These are phyloP conservation scores for Pythium aquatile DNA, from an alignment of 352 stramenopile species.

Conservation along the genomic window DNA sequence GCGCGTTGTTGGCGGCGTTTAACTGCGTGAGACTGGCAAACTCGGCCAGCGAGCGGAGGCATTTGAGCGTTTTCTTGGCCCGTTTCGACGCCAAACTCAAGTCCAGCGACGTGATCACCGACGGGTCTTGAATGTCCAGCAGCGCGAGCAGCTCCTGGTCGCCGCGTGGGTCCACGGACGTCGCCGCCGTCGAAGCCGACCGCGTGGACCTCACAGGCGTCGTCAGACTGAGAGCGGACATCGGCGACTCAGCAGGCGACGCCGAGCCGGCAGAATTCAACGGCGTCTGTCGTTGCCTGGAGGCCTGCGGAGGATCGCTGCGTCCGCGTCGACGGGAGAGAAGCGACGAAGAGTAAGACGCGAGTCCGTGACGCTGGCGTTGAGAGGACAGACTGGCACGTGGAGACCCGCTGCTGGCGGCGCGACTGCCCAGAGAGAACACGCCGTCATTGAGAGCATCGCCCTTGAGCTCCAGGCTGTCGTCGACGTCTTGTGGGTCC, in stretches of 20 bases:
- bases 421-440: constrained; percentile 14
- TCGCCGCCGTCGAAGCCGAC: constrained; percentile 10
- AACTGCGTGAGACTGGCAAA: constrained; percentile 48
- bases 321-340: constrained; percentile 15
- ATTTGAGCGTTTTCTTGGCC: constrained; percentile 59
- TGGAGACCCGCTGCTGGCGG: constrained; percentile 14
- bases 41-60: constrained; percentile 40
- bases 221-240: constrained; percentile 6
- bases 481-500: not conserved
- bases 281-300: not conserved
- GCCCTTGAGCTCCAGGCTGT: constrained; percentile 12
- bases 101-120: constrained; percentile 37
- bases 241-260: constrained; percentile 9
- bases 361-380: not conserved
- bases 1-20: constrained; percentile 63
- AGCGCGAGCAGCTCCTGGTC: constrained; percentile 37
- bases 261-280: constrained; percentile 10
- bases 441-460: constrained; percentile 20
- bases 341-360: not conserved
- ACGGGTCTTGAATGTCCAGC: constrained; percentile 11
- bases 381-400: constrained; percentile 12
- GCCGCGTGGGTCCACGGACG: constrained; percentile 16
- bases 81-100: constrained; percentile 48
- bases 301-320: constrained; percentile 14
- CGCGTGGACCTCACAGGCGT: constrained; percentile 16